These are phyloP conservation scores for Penicillium sp. DNA, from an alignment of 2,329 filamentous ascomycete genomes.

Conservation along the genomic window DNA sequence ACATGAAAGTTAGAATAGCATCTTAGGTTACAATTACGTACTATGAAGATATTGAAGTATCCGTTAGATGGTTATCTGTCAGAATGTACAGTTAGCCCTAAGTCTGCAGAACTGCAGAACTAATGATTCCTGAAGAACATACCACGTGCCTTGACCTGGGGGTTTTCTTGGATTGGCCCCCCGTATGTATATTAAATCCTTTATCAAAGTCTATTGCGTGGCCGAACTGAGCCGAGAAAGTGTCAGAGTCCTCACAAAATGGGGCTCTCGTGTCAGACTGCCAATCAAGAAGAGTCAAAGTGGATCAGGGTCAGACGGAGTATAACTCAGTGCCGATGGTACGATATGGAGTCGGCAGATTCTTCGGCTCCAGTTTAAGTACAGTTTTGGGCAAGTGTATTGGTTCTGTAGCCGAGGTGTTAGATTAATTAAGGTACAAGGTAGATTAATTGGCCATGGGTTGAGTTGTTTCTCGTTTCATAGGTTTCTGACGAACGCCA, in stretches of 20 bases:
- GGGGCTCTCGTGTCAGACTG: not conserved
- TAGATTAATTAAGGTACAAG: no score
- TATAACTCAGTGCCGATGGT: slow-evolving; percentile 5
- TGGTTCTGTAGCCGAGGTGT: not conserved
- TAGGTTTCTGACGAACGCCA: not conserved
- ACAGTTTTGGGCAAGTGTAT: slow-evolving; percentile 12
- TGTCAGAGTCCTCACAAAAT: not conserved
- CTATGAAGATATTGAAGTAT: no score
- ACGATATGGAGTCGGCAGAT: not conserved
- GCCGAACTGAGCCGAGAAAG: not conserved
- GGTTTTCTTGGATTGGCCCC: no score
- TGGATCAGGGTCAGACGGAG: slow-evolving; percentile 6
- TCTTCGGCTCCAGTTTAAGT: not conserved
- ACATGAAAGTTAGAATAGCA: no score
- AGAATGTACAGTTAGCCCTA: not conserved
- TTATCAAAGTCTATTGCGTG: not conserved
- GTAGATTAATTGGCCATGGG: no score
- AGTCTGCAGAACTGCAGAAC: not conserved
- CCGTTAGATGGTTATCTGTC: not conserved
- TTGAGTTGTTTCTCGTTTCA: no score
- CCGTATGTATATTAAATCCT: not conserved
- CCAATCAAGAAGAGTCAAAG: not conserved
- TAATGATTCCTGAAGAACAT: no score
- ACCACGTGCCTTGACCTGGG: no score
- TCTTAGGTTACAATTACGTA: no score